Evolutionary conservation across 495 filamentous ascomycete genomes (phyloP).

Genomic region (Neurospora tetraspora): DNA sequence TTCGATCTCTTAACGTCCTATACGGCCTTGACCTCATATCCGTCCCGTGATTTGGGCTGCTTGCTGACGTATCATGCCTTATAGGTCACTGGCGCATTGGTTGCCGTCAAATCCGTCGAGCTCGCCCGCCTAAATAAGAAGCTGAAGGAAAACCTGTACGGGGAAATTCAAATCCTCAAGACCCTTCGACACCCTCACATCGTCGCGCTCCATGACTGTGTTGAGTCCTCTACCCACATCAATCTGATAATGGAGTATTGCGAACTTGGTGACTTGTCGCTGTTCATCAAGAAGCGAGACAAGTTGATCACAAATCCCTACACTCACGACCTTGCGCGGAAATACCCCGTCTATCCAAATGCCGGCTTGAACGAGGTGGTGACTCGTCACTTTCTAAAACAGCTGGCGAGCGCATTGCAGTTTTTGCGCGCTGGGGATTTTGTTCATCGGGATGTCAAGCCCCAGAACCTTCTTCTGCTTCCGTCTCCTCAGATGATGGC

Average conservation of each 20-base stretch:
- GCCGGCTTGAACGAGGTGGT: conserved; percentile 89
- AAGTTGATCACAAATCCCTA: conserved; percentile 62
- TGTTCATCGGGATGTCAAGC: conserved; percentile 95
- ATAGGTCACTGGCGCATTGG: conserved; percentile 53
- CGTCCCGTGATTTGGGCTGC: not conserved
- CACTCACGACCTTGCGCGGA: conserved; percentile 74
- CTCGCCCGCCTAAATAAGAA: conserved; percentile 84
- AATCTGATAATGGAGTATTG: conserved; percentile 99
- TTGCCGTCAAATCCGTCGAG: conserved; percentile 95
- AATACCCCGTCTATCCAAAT: conserved; percentile 73
- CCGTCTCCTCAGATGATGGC: conserved; percentile 60
- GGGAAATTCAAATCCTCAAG: conserved; percentile 90
- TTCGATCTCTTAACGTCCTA: not conserved
- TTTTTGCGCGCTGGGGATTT: conserved; percentile 77
- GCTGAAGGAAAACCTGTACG: conserved; percentile 88
- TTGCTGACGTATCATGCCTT: conserved; percentile 29
- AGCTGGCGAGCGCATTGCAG: conserved; percentile 83
- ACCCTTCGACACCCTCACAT: conserved; percentile 92
- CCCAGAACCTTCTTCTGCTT: conserved; percentile 86
- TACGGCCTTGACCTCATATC: not conserved
- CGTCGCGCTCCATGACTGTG: conserved; percentile 87
- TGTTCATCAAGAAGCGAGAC: conserved; percentile 90
- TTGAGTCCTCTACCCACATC: conserved; percentile 77
- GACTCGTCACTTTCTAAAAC: conserved; percentile 90
- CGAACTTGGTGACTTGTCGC: conserved; percentile 81